Evolutionary conservation across 2,329 filamentous ascomycete genomes (phyloP).

Genomic region (Neoscytalidium dimidiatum): DNA sequence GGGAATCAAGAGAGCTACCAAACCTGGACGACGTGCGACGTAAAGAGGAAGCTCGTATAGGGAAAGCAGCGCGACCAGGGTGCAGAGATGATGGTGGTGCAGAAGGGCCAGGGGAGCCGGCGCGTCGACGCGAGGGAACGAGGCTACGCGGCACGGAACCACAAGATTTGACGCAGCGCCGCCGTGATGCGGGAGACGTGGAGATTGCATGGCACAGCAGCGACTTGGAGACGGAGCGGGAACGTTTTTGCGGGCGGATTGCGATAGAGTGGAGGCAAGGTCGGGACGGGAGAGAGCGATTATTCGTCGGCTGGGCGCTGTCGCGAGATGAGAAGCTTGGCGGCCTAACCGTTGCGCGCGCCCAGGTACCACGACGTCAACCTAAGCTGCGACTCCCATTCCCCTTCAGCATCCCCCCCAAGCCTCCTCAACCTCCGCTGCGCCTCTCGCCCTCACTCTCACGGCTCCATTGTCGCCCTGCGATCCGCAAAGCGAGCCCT

Average conservation of each 20-base stretch:
- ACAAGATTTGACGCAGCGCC: background rate
- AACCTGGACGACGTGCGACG: background rate
- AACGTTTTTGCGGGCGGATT: background rate
- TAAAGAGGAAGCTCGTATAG: background rate
- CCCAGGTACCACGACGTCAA: background rate
- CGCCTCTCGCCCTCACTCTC: background rate
- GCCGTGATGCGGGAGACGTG: background rate
- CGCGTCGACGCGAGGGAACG: background rate
- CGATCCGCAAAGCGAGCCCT: constrained; percentile 2
- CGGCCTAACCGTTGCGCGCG: background rate
- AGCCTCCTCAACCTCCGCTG: background rate
- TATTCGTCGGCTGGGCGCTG: too few relatives aligned
- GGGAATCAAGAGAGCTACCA: background rate
- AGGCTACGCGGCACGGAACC: background rate
- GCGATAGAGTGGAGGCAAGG: background rate
- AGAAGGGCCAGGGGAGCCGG: background rate
- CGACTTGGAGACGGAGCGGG: background rate
- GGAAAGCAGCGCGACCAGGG: background rate
- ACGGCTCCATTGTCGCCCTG: background rate
- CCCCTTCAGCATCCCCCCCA: background rate
- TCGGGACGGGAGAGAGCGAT: background rate
- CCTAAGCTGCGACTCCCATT: background rate
- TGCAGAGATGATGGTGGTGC: background rate
- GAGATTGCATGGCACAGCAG: background rate
- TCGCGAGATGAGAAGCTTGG: constrained; percentile 11